Percentiles rank a stretch among this genome's conserved stretches.
These are phyloP conservation scores for Phtheirospermum japonicum DNA, from an alignment of 257 asterid species.

Conservation along the genomic window DNA sequence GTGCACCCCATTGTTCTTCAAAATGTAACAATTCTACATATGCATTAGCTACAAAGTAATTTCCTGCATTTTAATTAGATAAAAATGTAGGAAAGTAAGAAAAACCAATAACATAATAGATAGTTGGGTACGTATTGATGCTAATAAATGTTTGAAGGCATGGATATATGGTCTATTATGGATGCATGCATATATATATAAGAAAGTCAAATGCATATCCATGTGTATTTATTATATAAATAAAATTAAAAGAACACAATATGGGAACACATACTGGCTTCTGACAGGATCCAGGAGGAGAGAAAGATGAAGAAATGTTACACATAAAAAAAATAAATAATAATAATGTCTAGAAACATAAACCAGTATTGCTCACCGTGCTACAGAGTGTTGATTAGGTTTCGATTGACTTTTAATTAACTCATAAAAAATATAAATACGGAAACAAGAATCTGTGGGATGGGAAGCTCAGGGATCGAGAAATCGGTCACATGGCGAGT, in stretches of 20 bases:
- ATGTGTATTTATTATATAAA: conserved; percentile 7
- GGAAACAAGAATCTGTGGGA: too few relatives aligned
- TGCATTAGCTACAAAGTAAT: neutral
- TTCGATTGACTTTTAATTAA: neutral
- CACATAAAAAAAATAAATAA: neutral
- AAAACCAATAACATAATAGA: neutral
- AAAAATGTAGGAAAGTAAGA: too few relatives aligned
- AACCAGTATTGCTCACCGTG: too few relatives aligned
- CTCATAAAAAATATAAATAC: too few relatives aligned
- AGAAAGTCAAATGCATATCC: conserved; percentile 15
- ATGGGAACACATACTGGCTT: conserved; percentile 24
- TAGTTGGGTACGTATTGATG: neutral
- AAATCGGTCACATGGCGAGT: conserved; percentile 57
- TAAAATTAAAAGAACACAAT: neutral
- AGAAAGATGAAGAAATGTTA: conserved; percentile 16
- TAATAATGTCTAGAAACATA: neutral
- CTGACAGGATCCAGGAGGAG: conserved; percentile 26
- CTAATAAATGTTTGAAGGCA: neutral
- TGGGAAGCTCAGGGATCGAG: conserved; percentile 28
- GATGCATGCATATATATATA: neutral
- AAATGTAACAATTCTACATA: conserved; percentile 27
- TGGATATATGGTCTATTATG: too few relatives aligned
- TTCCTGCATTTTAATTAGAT: too few relatives aligned
- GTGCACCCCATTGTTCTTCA: conserved; percentile 69
- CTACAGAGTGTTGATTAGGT: too few relatives aligned